Conservation (phyloP, 2,329 filamentous ascomycete genomes). For the Clonostachys solani region DNA sequence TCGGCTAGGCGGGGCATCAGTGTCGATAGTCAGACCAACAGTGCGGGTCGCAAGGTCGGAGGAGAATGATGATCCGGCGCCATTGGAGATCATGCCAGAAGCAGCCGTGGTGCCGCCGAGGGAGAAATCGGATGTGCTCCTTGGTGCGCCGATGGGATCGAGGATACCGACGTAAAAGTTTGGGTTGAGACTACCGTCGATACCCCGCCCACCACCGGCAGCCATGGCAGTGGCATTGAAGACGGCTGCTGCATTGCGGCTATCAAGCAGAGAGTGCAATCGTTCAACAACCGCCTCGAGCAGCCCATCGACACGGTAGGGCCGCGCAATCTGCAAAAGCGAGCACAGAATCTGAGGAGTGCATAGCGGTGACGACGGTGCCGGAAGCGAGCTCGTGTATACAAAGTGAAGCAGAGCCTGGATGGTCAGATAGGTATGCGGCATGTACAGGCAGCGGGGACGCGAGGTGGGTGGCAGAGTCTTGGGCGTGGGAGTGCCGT, state of each 20-base stretch:
- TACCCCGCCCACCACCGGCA: conserved; percentile 83
- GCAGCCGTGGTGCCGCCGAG: conserved; percentile 17
- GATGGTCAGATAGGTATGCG: conserved; percentile 85
- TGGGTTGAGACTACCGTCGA: conserved; percentile 62
- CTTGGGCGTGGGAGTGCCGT: conserved; percentile 52
- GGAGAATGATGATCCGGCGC: conserved; percentile 15
- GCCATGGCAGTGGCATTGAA: conserved; percentile 99
- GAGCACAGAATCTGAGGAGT: conserved; percentile 96
- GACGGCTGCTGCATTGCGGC: conserved; percentile 89
- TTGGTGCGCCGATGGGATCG: conserved; percentile 32
- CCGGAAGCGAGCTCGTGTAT: conserved; percentile 86
- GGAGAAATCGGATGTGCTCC: conserved; percentile 24
- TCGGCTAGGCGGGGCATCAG: conserved; percentile 26
- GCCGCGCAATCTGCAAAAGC: conserved; percentile 85
- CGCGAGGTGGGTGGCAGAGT: conserved; percentile 59
- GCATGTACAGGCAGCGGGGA: conserved; percentile 85
- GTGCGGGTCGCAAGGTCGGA: conserved; percentile 21
- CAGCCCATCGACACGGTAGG: conserved; percentile 89
- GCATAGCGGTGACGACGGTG: conserved; percentile 71
- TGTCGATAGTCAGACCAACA: conserved; percentile 45
- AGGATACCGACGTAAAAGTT: conserved; percentile 54
- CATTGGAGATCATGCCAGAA: background rate
- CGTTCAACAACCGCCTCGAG: conserved; percentile 90
- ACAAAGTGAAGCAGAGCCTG: conserved; percentile 89
- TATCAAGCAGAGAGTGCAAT: conserved; percentile 84